These are phyloP conservation scores for Pleurotus citrinopileatus DNA, from an alignment of 768 basidiomycete genomes.

Conservation along the genomic window DNA sequence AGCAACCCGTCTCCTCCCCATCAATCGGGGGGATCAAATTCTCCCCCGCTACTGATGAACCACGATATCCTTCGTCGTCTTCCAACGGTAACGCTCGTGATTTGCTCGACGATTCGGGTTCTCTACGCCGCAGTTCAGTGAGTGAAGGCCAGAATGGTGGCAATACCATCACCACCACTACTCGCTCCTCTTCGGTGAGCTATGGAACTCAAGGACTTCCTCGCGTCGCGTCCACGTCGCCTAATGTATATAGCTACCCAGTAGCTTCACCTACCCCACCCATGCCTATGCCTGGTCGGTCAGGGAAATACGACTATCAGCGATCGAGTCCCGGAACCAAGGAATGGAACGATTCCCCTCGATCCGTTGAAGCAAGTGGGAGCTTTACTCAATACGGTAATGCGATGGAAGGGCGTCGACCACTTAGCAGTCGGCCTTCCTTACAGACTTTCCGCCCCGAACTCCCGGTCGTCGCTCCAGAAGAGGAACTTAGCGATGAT, in stretches of 20 bases:
- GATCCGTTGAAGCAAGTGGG: background rate
- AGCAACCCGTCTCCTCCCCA: conserved; percentile 3
- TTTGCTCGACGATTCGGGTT: conserved; percentile 1
- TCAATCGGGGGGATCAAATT: background rate
- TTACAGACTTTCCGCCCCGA: conserved; percentile 8
- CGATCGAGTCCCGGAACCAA: conserved; percentile 6
- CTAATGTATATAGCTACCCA: conserved; percentile 4
- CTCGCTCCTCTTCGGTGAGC: conserved; percentile 5
- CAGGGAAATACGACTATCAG: conserved; percentile 2
- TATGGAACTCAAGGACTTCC: background rate
- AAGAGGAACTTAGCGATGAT: conserved; percentile 4
- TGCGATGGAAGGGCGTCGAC: conserved; percentile 1
- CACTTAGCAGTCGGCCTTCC: conserved; percentile 6
- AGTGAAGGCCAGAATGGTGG: background rate
- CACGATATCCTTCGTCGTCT: background rate
- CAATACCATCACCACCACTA: too few species aligned
- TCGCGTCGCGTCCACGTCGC: background rate
- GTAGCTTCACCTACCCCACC: background rate
- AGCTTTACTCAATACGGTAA: conserved; percentile 4
- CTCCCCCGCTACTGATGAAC: conserved; percentile 1
- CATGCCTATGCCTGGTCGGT: conserved; percentile 2
- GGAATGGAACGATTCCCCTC: conserved; percentile 5
- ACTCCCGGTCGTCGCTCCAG: background rate
- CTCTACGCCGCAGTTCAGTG: background rate
- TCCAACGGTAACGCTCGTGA: conserved; percentile 1